Evolutionary conservation across 208 protist species (phyloP).

Genomic region (Wallacemonas sp.): DNA sequence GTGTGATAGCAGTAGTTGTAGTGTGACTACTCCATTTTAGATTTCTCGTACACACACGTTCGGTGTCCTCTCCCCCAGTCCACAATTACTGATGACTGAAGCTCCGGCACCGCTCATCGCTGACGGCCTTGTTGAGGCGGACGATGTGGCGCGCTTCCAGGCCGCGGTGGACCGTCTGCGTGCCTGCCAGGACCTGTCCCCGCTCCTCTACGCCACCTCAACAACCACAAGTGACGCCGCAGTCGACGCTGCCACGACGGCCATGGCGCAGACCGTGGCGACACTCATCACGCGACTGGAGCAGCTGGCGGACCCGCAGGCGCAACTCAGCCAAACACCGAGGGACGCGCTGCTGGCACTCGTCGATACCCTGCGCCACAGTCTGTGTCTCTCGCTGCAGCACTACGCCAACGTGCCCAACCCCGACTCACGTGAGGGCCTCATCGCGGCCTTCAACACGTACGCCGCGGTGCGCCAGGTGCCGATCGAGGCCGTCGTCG

Average conservation of each 20-base stretch:
- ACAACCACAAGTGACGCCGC: neutral
- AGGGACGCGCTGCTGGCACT: constrained; percentile 49
- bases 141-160: neutral
- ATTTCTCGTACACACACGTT: too few species aligned
- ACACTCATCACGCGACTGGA: constrained; percentile 51
- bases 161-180: neutral
- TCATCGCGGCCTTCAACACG: neutral
- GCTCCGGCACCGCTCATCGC: neutral
- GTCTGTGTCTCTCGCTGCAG: constrained; percentile 36
- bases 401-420: neutral
- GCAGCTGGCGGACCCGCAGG: constrained; percentile 30
- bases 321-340: constrained; percentile 36
- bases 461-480: constrained; percentile 21
- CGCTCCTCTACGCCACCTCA: neutral
- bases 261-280: constrained; percentile 49
- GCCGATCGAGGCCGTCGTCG: constrained; percentile 38
- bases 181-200: neutral
- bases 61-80: too few species aligned
- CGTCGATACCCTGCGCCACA: constrained; percentile 50
- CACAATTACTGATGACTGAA: too few species aligned
- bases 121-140: neutral
- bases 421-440: constrained; percentile 15
- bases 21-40: too few species aligned
- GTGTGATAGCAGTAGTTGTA: too few species aligned
- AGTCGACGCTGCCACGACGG: constrained; percentile 15